A percentile compares a stretch with the other conserved stretches of the same genome.
Evolutionary conservation across 2,329 filamentous ascomycete genomes (phyloP).

Genomic region (Stagonosporopsis vannaccii): DNA sequence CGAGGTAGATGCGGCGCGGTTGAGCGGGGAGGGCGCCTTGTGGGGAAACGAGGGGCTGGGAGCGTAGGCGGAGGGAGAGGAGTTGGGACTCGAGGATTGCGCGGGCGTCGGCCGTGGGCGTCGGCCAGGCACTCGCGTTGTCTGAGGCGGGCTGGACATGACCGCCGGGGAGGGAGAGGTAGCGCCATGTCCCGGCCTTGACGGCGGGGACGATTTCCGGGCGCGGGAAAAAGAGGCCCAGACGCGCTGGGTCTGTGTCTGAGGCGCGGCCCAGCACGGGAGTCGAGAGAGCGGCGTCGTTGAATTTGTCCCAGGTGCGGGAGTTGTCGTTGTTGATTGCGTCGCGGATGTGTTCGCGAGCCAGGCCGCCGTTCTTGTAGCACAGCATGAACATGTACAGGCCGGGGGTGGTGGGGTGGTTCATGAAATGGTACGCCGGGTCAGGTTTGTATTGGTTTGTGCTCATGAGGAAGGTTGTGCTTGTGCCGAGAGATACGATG

Average conservation of each 20-base stretch:
- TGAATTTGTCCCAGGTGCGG: slow-evolving; percentile 77
- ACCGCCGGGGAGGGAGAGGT: slow-evolving; percentile 58
- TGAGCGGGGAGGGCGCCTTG: slow-evolving; percentile 74
- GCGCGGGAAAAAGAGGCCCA: slow-evolving; percentile 94
- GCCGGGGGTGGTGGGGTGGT: slow-evolving; percentile 88
- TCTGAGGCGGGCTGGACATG: no score
- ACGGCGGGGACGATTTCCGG: slow-evolving; percentile 97
- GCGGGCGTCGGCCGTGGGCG: slow-evolving; percentile 74
- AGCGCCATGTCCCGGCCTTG: slow-evolving; percentile 84
- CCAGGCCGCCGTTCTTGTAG: slow-evolving; percentile 97
- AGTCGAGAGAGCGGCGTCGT: slow-evolving; percentile 72
- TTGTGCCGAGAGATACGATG: slow-evolving; percentile 93
- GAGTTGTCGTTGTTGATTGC: slow-evolving; percentile 66
- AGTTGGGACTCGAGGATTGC: slow-evolving; percentile 94
- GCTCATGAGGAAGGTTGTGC: slow-evolving; percentile 96
- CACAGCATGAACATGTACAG: slow-evolving; percentile 99
- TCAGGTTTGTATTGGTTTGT: slow-evolving; percentile 91
- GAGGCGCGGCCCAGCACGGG: slow-evolving; percentile 70
- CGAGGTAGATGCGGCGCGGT: slow-evolving; percentile 88
- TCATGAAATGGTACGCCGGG: slow-evolving; percentile 95
- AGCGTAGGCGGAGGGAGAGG: slow-evolving; percentile 86
- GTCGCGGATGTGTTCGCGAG: slow-evolving; percentile 88
- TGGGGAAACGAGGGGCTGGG: slow-evolving; percentile 72
- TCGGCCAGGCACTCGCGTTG: no score
- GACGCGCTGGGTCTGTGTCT: slow-evolving; percentile 69